phyloP scores from a whole-genome alignment of 441 rosid genomes.

The Bruguiera hainesii region DNA sequence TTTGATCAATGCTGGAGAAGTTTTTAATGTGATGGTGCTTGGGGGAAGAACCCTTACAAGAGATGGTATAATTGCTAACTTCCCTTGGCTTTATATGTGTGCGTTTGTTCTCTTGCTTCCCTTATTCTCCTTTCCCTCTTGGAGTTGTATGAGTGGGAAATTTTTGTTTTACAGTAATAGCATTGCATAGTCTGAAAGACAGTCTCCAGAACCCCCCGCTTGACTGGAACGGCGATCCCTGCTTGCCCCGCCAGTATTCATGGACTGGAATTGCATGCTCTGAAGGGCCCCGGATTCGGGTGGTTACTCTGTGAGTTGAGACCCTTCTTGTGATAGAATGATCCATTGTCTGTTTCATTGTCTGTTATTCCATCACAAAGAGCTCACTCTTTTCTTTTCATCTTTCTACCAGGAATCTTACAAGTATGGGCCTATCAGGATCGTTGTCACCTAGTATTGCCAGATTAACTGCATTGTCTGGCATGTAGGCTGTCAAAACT shows the following conservation, averaged over 20 bases:
- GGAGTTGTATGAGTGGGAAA: background rate
- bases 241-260: constrained; percentile 57
- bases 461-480: constrained; percentile 65
- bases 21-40: constrained; percentile 46
- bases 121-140: background rate
- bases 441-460: constrained; percentile 51
- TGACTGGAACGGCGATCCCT: constrained; percentile 94
- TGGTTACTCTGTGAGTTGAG: constrained; percentile 63
- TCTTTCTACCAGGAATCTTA: constrained; percentile 57
- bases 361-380: constrained; percentile 17
- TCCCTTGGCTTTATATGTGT: background rate
- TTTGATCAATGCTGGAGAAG: constrained; percentile 75
- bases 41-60: constrained; percentile 70
- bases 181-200: constrained; percentile 44
- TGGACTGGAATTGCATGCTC: constrained; percentile 85
- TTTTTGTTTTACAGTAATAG: constrained; percentile 46
- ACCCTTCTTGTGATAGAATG: constrained; percentile 3
- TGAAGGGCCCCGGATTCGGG: constrained; percentile 59
- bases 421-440: constrained; percentile 68
- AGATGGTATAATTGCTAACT: constrained; percentile 54
- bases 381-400: constrained; percentile 4
- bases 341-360: constrained; percentile 4
- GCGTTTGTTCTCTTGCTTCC: background rate
- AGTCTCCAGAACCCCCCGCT: constrained; percentile 49
- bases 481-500: constrained; percentile 50